Percentiles rank a stretch among this genome's conserved stretches.
These are phyloP conservation scores for Salix purpurea DNA, from an alignment of 345 rosid species.

Conservation along the genomic window DNA sequence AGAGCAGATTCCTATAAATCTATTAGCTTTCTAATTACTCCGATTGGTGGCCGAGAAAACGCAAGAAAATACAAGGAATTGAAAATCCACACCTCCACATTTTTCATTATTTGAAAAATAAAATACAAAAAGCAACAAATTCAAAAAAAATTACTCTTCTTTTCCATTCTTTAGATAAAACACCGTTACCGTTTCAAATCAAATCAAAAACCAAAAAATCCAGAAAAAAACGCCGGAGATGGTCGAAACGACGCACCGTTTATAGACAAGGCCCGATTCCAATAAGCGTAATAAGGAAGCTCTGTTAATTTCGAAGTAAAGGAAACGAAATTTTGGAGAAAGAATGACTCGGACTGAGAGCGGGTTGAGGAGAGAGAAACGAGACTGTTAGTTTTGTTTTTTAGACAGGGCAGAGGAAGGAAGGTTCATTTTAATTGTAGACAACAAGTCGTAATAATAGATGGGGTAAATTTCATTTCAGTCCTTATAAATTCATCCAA, in stretches of 20 bases:
- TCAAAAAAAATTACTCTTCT: conserved; percentile 8
- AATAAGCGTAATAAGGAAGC: conserved; percentile 36
- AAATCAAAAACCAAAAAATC: conserved; percentile 1
- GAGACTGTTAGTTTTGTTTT: not conserved
- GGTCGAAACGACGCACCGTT: conserved; percentile 1
- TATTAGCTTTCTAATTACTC: conserved; percentile 6
- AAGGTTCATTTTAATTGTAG: not conserved
- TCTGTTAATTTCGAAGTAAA: conserved; percentile 42
- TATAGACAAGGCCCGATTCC: not conserved
- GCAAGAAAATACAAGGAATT: not conserved
- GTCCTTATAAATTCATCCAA: not conserved
- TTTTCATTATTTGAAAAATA: not conserved
- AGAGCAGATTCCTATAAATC: not conserved
- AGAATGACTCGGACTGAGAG: not conserved
- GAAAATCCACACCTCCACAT: conserved; percentile 13
- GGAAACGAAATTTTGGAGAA: conserved; percentile 35
- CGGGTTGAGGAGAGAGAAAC: not conserved
- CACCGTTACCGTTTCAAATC: not conserved
- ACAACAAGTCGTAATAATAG: not conserved
- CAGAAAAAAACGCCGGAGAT: not conserved
- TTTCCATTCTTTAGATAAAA: conserved; percentile 1
- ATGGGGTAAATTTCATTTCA: not conserved
- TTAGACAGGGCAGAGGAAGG: conserved; percentile 8
- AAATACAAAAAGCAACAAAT: not conserved
- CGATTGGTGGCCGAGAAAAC: conserved; percentile 18